Evolutionary conservation across 169 alveolate species (phyloP).

Genomic region (Plasmodium gaboni): DNA sequence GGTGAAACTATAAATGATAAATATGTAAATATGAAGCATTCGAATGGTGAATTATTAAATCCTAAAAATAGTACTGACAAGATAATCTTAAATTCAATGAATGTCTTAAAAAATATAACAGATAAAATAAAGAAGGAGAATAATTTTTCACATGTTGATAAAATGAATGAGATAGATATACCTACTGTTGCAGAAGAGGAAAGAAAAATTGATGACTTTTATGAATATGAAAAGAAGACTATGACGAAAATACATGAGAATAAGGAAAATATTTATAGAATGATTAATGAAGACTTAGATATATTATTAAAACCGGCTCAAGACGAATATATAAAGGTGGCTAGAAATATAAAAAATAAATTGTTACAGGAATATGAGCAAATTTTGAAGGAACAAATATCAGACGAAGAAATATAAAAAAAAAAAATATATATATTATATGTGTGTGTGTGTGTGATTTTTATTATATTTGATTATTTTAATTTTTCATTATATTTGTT

Average conservation of each 20-base stretch:
- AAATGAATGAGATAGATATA: slow-evolving; percentile 26
- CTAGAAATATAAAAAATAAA: slow-evolving; percentile 40
- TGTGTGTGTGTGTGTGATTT: too few species aligned
- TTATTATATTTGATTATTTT: too few species aligned
- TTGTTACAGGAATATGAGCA: slow-evolving; percentile 60
- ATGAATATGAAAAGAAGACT: slow-evolving; percentile 59
- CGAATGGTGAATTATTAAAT: neutral
- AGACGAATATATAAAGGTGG: slow-evolving; percentile 66
- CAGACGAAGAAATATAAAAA: slow-evolving; percentile 9
- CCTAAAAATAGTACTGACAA: neutral
- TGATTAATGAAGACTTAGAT: slow-evolving; percentile 66
- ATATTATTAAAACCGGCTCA: slow-evolving; percentile 59
- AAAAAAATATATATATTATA: too few species aligned
- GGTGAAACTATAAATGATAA: neutral
- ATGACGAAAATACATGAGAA: slow-evolving; percentile 28
- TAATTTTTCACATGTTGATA: neutral
- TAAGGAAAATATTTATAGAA: slow-evolving; percentile 46
- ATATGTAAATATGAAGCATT: neutral
- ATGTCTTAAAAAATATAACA: slow-evolving; percentile 47
- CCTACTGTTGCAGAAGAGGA: slow-evolving; percentile 60
- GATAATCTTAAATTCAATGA: slow-evolving; percentile 21
- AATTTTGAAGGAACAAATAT: slow-evolving; percentile 37
- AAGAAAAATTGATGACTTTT: slow-evolving; percentile 60
- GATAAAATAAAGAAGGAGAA: slow-evolving; percentile 40
- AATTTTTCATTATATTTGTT: too few species aligned